phyloP scores from a whole-genome alignment of 1,284 basidiomycete genomes.

The Tilletiopsis washingtonensis region DNA sequence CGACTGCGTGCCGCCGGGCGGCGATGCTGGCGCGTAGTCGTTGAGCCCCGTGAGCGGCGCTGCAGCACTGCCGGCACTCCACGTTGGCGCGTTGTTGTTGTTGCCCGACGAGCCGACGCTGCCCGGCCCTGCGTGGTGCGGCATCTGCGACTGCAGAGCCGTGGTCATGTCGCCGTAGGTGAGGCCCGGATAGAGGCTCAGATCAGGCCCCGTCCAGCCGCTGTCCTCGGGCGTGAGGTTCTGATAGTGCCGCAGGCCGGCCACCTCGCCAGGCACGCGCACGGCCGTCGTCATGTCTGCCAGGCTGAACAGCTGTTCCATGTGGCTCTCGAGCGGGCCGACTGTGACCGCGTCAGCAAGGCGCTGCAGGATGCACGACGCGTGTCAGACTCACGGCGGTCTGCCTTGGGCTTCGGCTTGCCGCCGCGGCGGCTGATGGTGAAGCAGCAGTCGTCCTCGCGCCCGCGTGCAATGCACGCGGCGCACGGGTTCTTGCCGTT shows the following conservation, averaged over 20 bases:
- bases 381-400: neutral
- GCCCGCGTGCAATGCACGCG: constrained; percentile 26
- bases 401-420: constrained; percentile 34
- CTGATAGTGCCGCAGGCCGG: constrained; percentile 6
- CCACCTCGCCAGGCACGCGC: constrained; percentile 24
- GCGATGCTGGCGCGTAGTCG: neutral
- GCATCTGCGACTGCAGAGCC: neutral
- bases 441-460: constrained; percentile 34
- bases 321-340: constrained; percentile 24
- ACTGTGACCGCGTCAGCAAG: neutral
- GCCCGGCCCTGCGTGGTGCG: no score
- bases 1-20: constrained; percentile 9
- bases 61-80: no score
- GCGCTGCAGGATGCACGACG: neutral
- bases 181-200: neutral
- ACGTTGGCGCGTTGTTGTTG: no score
- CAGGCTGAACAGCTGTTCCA: constrained; percentile 31
- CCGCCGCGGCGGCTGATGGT: constrained; percentile 37
- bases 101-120: no score
- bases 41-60: neutral
- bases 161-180: neutral
- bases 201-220: no score
- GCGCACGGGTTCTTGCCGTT: constrained; percentile 39
- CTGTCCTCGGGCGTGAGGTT: no score
- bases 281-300: constrained; percentile 32